A percentile compares a stretch with the other conserved stretches of the same genome.
Evolutionary conservation across 768 basidiomycete genomes (phyloP).

Genomic region (Mycena kentingensis): DNA sequence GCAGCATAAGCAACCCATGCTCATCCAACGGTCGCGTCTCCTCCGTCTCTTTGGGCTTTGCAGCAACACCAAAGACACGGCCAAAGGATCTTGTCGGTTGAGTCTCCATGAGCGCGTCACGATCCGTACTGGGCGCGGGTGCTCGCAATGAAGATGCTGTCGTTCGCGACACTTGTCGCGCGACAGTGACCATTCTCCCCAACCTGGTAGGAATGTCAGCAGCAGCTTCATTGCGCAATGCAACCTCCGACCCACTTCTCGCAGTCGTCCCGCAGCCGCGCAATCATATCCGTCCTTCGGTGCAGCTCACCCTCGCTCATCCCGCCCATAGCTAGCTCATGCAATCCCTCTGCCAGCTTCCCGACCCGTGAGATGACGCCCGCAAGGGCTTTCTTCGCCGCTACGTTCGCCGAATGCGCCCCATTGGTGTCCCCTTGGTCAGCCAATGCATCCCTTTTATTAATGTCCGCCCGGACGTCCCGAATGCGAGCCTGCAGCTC

Average conservation of each 20-base stretch:
- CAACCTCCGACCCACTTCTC: conserved; percentile 55
- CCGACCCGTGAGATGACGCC: conserved; percentile 75
- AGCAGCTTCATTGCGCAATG: not conserved
- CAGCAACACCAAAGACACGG: conserved; percentile 76
- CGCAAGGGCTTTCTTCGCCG: conserved; percentile 84
- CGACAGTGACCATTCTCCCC: conserved; percentile 80
- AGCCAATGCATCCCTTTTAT: conserved; percentile 83
- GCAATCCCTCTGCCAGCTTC: conserved; percentile 67
- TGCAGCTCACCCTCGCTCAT: conserved; percentile 92
- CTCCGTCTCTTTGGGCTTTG: conserved; percentile 75
- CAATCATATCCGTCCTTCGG: conserved; percentile 86
- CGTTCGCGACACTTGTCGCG: conserved; percentile 51
- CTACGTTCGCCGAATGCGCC: conserved; percentile 78
- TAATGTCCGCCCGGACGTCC: conserved; percentile 81
- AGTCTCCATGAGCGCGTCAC: conserved; percentile 63
- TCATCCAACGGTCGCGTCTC: conserved; percentile 87
- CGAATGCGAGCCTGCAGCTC: conserved; percentile 77
- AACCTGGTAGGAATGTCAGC: conserved; percentile 37
- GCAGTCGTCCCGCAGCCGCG: conserved; percentile 86
- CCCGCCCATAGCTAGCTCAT: conserved; percentile 63
- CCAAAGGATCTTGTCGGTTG: conserved; percentile 51
- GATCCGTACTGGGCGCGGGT: conserved; percentile 56
- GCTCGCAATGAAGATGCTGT: conserved; percentile 36
- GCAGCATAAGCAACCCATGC: conserved; percentile 74
- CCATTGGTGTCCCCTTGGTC: conserved; percentile 71